A percentile compares a stretch with the other conserved stretches of the same genome.
These are phyloP conservation scores for Davidsoniella australis DNA, from an alignment of 2,329 filamentous ascomycete species.

Conservation along the genomic window DNA sequence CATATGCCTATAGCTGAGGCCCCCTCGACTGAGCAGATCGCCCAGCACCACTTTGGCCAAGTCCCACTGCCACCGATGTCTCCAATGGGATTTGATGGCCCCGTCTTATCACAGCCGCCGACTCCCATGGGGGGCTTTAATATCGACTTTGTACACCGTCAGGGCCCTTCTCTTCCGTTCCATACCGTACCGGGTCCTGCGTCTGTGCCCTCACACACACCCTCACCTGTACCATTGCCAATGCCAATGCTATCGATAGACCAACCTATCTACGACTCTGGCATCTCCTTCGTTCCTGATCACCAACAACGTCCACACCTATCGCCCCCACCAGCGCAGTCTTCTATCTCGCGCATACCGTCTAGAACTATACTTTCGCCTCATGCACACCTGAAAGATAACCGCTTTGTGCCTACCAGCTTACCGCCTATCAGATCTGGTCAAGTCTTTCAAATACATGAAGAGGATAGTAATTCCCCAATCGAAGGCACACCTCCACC, in stretches of 20 bases:
- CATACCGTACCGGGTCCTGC: conserved; percentile 1
- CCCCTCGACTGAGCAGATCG: too few species aligned
- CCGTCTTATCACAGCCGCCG: neutral
- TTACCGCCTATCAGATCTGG: conserved; percentile 9
- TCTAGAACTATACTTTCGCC: conserved; percentile 4
- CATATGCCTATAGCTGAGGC: too few species aligned
- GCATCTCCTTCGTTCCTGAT: neutral
- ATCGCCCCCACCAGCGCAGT: too few species aligned
- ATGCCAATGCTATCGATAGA: neutral
- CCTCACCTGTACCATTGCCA: neutral
- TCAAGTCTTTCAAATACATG: conserved; percentile 11
- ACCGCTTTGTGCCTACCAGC: conserved; percentile 5
- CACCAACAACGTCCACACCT: neutral
- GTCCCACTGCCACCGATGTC: too few species aligned
- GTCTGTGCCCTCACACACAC: neutral
- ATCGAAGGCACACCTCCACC: conserved; percentile 10
- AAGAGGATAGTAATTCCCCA: conserved; percentile 9
- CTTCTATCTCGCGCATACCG: neutral
- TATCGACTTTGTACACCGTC: conserved; percentile 7
- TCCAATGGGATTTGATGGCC: neutral
- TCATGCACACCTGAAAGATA: conserved; percentile 2
- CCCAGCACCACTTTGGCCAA: too few species aligned
- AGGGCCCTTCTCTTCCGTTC: conserved; percentile 1
- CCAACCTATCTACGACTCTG: neutral
- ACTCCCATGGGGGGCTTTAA: conserved; percentile 2